A percentile compares a stretch with the other conserved stretches of the same genome.
These are phyloP conservation scores for Pythium utonaiense DNA, from an alignment of 352 stramenopile species.

Conservation along the genomic window DNA sequence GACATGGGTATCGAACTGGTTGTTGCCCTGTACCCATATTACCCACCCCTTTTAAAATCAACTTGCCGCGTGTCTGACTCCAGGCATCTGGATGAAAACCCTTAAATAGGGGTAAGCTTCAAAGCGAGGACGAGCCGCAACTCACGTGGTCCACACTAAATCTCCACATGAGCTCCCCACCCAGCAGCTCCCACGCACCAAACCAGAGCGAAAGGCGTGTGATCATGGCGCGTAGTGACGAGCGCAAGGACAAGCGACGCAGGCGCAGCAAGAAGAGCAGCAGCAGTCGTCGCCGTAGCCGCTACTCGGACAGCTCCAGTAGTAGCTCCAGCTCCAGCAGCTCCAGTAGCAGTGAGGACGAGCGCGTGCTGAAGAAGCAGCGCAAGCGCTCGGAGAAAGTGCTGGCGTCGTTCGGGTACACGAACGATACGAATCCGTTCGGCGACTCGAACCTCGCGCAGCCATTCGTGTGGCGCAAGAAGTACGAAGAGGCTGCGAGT, in stretches of 20 bases:
- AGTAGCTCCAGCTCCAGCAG: conserved; percentile 23
- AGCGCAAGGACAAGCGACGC: conserved; percentile 20
- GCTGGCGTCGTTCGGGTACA: conserved; percentile 92
- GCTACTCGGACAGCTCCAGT: conserved; percentile 10
- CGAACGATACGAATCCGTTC: conserved; percentile 99
- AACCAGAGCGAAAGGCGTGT: neutral
- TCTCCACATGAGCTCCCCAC: neutral
- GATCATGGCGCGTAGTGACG: conserved; percentile 22
- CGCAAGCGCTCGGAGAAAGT: conserved; percentile 75
- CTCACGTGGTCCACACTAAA: neutral
- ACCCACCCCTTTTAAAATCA: no score
- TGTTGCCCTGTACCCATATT: no score
- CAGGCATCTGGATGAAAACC: no score
- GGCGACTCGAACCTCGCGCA: conserved; percentile 96
- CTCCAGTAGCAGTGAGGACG: conserved; percentile 30
- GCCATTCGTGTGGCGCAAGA: conserved; percentile 98
- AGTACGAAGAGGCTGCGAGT: conserved; percentile 60
- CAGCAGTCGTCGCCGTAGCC: conserved; percentile 22
- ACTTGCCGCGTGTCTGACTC: no score
- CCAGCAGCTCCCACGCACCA: conserved; percentile 3
- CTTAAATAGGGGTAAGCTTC: no score
- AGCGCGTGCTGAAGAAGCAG: conserved; percentile 48
- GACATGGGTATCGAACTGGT: no score
- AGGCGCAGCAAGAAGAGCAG: conserved; percentile 37
- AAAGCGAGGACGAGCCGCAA: no score